Evolutionary conservation across 2,329 filamentous ascomycete species (phyloP), one percentile per base, ranked within the genome.

Genomic region (Tolypocladium capitatum): DNA sequence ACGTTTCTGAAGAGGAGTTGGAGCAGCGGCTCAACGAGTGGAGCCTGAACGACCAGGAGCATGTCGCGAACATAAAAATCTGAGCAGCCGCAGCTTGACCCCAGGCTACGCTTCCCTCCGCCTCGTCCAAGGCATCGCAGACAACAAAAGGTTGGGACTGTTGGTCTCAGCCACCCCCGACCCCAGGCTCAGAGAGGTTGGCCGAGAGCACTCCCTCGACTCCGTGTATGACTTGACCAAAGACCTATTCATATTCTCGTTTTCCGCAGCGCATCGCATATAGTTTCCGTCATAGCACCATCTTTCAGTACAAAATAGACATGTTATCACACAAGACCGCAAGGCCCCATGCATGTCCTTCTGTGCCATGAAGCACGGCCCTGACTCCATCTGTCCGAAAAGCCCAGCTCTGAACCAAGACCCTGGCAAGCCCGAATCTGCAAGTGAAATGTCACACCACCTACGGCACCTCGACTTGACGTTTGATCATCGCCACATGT

Each of bases 21-120:
- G 63, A 63, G 55, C 53, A 58, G 46, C 63, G 61, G 50, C 54
- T 71, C n/a, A 66, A 59, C 48, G 51, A 51, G 11, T 70, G 62
- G 57, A 60, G 57, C 33, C 47, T 59, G 48, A 48, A 61, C 57
- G 68, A 71, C 50, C 54, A 60, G 27, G 54, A 63, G 38, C 62
- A 57, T 46, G 57, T 58, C 24, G 46, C 46, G 27, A 51, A 55
- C 32, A 45, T 50, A 45, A 51, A 48, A 5, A 3, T 6, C 16
- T 42, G 38, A 42, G 10, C 14, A 20, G 14, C 11, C 34, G 18
- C 34, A 18, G 18, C 18, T 21, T 11, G 9, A 6, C 14, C 4
- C 18, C 2, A 5, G 5, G 34, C 10, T 18, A 5, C 4, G n/a
- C 34, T 1, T 10, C 30, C 30, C 1, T 14, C 13, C 13, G 11